These are phyloP conservation scores for Spinellus fusiger DNA, from an alignment of 192 early-diverging fungal genomes.

Conservation along the genomic window DNA sequence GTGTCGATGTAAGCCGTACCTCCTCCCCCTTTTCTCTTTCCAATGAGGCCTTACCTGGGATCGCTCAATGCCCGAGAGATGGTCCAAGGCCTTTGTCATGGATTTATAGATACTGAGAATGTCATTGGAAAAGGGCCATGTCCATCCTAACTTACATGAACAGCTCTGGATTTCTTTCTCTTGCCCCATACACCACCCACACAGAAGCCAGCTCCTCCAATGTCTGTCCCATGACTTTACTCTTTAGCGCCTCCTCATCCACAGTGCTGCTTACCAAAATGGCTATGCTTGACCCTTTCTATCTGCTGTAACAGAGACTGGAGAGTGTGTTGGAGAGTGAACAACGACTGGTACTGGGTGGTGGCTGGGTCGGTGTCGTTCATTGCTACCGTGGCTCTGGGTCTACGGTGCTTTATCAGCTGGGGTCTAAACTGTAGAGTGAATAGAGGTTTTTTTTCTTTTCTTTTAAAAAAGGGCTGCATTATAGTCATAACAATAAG, in stretches of 20 bases:
- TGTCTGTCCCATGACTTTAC: constrained; percentile 7
- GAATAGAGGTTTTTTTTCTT: background rate
- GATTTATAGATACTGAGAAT: constrained; percentile 16
- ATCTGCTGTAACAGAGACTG: no score
- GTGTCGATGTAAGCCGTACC: background rate
- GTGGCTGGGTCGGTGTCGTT: no score
- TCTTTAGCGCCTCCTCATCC: background rate
- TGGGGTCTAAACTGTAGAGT: constrained; percentile 1
- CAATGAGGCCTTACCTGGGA: constrained; percentile 7
- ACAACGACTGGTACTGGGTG: no score
- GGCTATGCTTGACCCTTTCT: background rate
- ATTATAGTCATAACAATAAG: background rate
- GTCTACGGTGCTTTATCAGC: no score
- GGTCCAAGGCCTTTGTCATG: constrained; percentile 19
- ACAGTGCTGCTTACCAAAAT: background rate
- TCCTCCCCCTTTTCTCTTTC: background rate
- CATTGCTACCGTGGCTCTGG: no score
- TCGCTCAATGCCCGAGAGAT: constrained; percentile 17
- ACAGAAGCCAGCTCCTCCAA: constrained; percentile 14
- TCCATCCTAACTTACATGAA: constrained; percentile 19
- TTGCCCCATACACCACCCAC: constrained; percentile 18
- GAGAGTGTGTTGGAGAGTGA: no score
- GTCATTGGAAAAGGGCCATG: background rate
- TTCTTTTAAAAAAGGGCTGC: background rate
- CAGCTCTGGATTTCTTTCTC: constrained; percentile 23